Conservation (phyloP, 768 basidiomycete genomes). For the Naganishia antarctica region DNA sequence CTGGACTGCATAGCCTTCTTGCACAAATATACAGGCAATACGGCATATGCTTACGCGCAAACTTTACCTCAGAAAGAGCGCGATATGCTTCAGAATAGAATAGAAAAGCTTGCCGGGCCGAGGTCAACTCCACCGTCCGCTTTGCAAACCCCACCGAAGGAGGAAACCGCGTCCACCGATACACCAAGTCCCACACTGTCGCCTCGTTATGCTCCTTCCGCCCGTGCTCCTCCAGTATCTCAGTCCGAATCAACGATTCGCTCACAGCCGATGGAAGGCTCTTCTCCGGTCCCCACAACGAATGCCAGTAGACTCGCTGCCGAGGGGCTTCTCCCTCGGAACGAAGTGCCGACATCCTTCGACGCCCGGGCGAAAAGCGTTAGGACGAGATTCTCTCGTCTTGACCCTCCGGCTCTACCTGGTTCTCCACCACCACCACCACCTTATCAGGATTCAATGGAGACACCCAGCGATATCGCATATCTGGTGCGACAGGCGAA, state of each 20-base stretch:
- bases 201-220: neutral
- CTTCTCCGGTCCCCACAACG: no score
- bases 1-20: slow-evolving; percentile 45
- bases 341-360: neutral
- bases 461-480: neutral
- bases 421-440: neutral
- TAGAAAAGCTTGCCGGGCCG: slow-evolving; percentile 21
- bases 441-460: neutral
- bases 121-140: slow-evolving; percentile 2
- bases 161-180: neutral
- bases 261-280: no score
- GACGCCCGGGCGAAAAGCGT: neutral
- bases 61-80: slow-evolving; percentile 26
- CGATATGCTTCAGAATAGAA: slow-evolving; percentile 28
- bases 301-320: no score
- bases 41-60: slow-evolving; percentile 25
- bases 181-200: neutral
- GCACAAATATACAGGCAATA: slow-evolving; percentile 41
- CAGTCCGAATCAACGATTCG: neutral
- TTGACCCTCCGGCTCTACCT: neutral
- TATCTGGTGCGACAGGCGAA: neutral
- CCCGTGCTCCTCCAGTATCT: neutral
- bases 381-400: neutral
- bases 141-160: neutral
- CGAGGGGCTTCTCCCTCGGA: neutral